Percentiles rank a stretch among this genome's conserved stretches.
Conservation (phyloP, 2,329 filamentous ascomycete genomes). For the Leptographium flavum region DNA sequence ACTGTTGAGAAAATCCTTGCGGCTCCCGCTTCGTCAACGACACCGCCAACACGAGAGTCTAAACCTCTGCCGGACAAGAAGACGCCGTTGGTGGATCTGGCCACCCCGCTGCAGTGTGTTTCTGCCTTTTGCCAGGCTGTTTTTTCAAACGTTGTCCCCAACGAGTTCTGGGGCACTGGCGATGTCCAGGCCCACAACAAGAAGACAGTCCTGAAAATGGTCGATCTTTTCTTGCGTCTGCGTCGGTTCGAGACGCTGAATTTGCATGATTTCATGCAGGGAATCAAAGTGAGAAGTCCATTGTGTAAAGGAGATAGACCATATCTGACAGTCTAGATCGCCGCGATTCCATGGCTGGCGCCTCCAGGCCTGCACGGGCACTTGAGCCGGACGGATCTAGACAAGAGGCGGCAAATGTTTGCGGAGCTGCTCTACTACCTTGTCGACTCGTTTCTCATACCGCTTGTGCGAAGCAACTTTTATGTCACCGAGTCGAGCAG, state of each 20-base stretch:
- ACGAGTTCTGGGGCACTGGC: conserved; percentile 56
- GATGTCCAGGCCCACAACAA: conserved; percentile 44
- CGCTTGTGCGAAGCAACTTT: conserved; percentile 75
- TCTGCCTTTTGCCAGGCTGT: conserved; percentile 79
- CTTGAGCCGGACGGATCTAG: conserved; percentile 54
- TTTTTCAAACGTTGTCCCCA: conserved; percentile 57
- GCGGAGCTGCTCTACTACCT: conserved; percentile 81
- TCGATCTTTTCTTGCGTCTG: conserved; percentile 67
- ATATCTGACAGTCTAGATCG: too few relatives aligned
- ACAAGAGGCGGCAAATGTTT: conserved; percentile 67
- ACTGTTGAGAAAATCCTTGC: not conserved
- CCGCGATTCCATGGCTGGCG: conserved; percentile 58
- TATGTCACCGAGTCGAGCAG: conserved; percentile 84
- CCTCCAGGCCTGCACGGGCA: conserved; percentile 37
- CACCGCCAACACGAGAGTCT: too few relatives aligned
- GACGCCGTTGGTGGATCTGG: conserved; percentile 45
- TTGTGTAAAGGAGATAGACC: too few relatives aligned
- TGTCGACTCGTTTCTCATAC: conserved; percentile 83
- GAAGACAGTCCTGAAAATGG: conserved; percentile 41
- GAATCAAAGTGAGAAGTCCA: conserved; percentile 53
- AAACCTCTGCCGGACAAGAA: too few relatives aligned
- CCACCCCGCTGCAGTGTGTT: conserved; percentile 53
- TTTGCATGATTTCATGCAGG: conserved; percentile 64
- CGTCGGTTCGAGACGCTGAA: conserved; percentile 70
- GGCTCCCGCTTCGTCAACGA: too few relatives aligned